Conservation (phyloP, 106 monocot genomes). For the Dactylorhiza incarnata region DNA sequence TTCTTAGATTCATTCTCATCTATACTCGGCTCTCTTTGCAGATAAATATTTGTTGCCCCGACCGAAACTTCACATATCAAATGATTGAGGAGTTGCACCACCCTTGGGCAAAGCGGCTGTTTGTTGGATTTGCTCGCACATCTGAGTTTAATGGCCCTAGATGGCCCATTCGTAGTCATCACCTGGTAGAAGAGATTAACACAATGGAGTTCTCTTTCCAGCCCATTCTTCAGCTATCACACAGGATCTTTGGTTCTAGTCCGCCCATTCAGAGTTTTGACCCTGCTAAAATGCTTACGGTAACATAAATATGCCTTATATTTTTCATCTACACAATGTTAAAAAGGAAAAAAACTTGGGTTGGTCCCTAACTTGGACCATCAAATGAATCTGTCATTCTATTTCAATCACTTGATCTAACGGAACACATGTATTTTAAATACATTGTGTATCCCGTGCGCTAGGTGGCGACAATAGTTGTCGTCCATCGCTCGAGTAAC, state of each 20-base stretch:
- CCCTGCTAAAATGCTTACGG: slow-evolving; percentile 96
- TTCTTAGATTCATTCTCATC: neutral
- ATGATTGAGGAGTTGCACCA: slow-evolving; percentile 65
- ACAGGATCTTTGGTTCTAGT: slow-evolving; percentile 90
- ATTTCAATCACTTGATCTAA: too few species aligned
- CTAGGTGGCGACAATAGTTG: too few species aligned
- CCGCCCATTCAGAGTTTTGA: slow-evolving; percentile 87
- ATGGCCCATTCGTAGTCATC: slow-evolving; percentile 47
- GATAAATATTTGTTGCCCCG: slow-evolving; percentile 68
- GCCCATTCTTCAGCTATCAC: slow-evolving; percentile 59
- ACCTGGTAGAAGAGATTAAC: slow-evolving; percentile 74
- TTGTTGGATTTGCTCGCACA: slow-evolving; percentile 84
- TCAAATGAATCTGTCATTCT: too few species aligned
- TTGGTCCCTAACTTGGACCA: too few species aligned
- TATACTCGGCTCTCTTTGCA: slow-evolving; percentile 24
- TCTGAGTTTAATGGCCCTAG: slow-evolving; percentile 89
- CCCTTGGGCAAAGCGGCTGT: slow-evolving; percentile 76
- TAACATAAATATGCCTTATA: slow-evolving; percentile 18
- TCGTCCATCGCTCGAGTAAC: too few species aligned
- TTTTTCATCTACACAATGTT: neutral
- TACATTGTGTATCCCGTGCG: too few species aligned
- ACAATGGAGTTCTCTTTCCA: slow-evolving; percentile 22
- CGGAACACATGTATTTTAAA: too few species aligned
- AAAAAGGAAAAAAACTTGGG: too few species aligned
- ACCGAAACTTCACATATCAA: slow-evolving; percentile 77